Conservation (phyloP, 169 alveolate genomes). For the Cryptosporidium baileyi region DNA sequence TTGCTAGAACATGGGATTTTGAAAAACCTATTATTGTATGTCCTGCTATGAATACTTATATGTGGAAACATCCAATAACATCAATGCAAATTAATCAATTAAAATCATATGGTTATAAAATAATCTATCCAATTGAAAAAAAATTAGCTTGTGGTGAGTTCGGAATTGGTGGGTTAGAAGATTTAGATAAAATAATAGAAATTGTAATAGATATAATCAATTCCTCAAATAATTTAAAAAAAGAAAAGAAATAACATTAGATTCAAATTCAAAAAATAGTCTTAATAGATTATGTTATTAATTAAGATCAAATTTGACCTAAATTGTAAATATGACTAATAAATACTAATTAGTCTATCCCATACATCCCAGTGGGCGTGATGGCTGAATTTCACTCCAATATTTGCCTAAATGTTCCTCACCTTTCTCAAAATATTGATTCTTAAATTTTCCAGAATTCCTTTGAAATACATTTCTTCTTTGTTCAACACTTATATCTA, state of each 20-base stretch:
- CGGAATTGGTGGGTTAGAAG: constrained; percentile 76
- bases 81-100: constrained; percentile 77
- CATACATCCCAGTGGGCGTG: constrained; percentile 65
- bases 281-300: background rate
- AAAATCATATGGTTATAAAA: constrained; percentile 75
- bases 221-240: background rate
- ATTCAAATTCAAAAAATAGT: background rate
- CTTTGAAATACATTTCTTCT: constrained; percentile 69
- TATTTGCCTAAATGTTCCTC: constrained; percentile 49
- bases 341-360: constrained; percentile 14
- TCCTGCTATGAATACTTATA: constrained; percentile 94
- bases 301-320: background rate
- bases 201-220: background rate
- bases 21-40: constrained; percentile 85
- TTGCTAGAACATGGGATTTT: constrained; percentile 92
- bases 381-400: constrained; percentile 51
- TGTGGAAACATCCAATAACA: constrained; percentile 92
- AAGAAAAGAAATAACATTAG: background rate
- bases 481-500: constrained; percentile 59
- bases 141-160: constrained; percentile 85
- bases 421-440: constrained; percentile 17
- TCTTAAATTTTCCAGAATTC: constrained; percentile 7
- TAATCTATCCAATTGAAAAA: constrained; percentile 78
- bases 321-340: background rate
- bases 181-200: constrained; percentile 18